These are phyloP conservation scores for Haematococcus lacustris DNA, from an alignment of 139 green algal genomes.

Conservation along the genomic window DNA sequence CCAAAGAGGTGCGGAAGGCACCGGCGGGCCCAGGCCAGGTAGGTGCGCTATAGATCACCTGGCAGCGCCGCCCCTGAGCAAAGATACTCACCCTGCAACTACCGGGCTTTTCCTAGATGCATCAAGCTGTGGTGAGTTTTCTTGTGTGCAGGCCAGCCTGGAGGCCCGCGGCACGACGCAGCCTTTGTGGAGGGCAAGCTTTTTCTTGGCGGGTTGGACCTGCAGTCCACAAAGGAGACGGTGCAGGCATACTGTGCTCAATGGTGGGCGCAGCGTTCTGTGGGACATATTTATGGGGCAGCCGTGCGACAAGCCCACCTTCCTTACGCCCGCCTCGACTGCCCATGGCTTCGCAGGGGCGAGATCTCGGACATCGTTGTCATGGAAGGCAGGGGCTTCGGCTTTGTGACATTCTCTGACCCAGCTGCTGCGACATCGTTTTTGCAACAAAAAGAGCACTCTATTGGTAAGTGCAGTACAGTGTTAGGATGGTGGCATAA, in stretches of 20 bases:
- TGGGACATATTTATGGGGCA: too few relatives aligned
- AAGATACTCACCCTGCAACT: too few relatives aligned
- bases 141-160: background rate
- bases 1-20: too few relatives aligned
- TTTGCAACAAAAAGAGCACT: conserved; percentile 34
- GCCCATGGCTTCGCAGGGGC: conserved; percentile 57
- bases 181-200: conserved; percentile 51
- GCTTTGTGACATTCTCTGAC: conserved; percentile 66
- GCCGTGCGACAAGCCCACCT: too few relatives aligned
- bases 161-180: conserved; percentile 4
- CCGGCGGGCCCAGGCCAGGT: too few relatives aligned
- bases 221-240: conserved; percentile 43
- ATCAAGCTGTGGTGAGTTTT: too few relatives aligned
- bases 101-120: too few relatives aligned
- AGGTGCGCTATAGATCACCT: too few relatives aligned
- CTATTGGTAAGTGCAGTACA: background rate
- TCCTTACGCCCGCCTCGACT: too few relatives aligned
- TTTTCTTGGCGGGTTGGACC: conserved; percentile 59
- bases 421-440: conserved; percentile 44
- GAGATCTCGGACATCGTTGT: conserved; percentile 56
- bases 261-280: conserved; percentile 31
- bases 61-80: too few relatives aligned
- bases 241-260: conserved; percentile 47
- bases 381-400: conserved; percentile 67
- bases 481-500: background rate